Percentiles rank a stretch among this genome's conserved stretches.
phyloP scores from a whole-genome alignment of 169 alveolate species.

The Eimeria acervulina region DNA sequence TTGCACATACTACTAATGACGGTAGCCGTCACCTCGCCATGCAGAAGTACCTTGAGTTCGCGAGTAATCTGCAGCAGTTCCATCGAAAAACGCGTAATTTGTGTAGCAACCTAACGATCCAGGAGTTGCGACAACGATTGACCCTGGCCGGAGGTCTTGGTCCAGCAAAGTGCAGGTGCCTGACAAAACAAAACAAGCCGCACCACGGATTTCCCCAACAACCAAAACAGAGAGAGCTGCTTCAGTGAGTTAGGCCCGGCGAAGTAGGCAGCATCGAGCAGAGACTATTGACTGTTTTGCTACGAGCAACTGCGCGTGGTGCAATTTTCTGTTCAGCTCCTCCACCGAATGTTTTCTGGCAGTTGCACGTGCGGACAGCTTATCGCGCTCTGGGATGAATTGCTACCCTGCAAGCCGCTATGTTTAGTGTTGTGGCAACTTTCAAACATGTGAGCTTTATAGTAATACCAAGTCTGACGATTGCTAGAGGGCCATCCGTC shows the following conservation, averaged over 20 bases:
- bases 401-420: neutral
- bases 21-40: neutral
- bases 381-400: neutral
- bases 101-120: slow-evolving; percentile 83
- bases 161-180: slow-evolving; percentile 84
- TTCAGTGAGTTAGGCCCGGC: neutral
- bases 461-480: slow-evolving; percentile 83
- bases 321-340: neutral
- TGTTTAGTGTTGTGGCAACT: neutral
- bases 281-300: neutral
- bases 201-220: neutral
- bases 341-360: neutral
- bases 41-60: slow-evolving; percentile 34
- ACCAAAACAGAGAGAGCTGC: neutral
- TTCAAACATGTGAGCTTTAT: neutral
- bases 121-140: slow-evolving; percentile 77
- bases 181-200: neutral
- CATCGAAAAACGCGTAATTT: slow-evolving; percentile 78
- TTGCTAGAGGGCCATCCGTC: slow-evolving; percentile 84
- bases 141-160: slow-evolving; percentile 84
- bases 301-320: neutral
- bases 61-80: slow-evolving; percentile 70
- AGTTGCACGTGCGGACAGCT: neutral
- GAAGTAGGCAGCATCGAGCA: neutral
- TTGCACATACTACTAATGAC: neutral